Evolutionary conservation across 139 green algal species (phyloP).

Genomic region (Ettlia oleoabundans): DNA sequence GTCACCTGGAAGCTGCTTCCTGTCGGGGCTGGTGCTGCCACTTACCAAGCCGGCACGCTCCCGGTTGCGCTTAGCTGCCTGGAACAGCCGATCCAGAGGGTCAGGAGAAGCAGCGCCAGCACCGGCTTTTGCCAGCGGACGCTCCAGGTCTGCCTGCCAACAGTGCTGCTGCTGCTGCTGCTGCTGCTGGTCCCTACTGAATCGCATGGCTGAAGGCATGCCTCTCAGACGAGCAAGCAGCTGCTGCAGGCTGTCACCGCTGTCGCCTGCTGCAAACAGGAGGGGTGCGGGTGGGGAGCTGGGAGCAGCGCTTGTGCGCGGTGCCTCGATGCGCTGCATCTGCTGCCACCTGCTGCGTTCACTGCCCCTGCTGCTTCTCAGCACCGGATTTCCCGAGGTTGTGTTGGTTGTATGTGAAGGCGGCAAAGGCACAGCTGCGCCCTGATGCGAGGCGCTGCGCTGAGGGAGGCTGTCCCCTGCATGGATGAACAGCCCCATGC

Average conservation of each 20-base stretch:
- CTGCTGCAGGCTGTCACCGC: too few species aligned
- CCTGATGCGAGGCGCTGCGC: too few species aligned
- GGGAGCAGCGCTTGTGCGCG: not conserved
- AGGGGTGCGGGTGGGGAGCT: too few species aligned
- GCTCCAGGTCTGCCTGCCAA: not conserved
- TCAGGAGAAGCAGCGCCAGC: not conserved
- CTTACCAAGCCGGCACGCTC: not conserved
- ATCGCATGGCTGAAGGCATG: too few species aligned
- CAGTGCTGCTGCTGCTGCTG: not conserved
- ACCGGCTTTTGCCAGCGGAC: not conserved
- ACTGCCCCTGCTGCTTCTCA: not conserved
- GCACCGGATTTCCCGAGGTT: too few species aligned
- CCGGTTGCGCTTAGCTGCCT: not conserved
- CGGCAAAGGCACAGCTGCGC: too few species aligned
- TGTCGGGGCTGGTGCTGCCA: not conserved
- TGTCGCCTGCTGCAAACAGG: too few species aligned
- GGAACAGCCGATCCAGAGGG: not conserved
- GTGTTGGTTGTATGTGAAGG: too few species aligned
- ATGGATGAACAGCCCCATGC: not conserved
- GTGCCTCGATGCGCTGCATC: not conserved
- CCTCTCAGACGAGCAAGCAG: too few species aligned
- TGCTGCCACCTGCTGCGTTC: not conserved
- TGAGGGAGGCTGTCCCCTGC: not conserved
- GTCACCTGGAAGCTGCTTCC: not conserved
- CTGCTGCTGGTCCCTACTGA: not conserved